Percentiles rank a stretch among this genome's conserved stretches.
These are phyloP conservation scores for Lepiota brunneoincarnata DNA, from an alignment of 768 basidiomycete species.

Conservation along the genomic window DNA sequence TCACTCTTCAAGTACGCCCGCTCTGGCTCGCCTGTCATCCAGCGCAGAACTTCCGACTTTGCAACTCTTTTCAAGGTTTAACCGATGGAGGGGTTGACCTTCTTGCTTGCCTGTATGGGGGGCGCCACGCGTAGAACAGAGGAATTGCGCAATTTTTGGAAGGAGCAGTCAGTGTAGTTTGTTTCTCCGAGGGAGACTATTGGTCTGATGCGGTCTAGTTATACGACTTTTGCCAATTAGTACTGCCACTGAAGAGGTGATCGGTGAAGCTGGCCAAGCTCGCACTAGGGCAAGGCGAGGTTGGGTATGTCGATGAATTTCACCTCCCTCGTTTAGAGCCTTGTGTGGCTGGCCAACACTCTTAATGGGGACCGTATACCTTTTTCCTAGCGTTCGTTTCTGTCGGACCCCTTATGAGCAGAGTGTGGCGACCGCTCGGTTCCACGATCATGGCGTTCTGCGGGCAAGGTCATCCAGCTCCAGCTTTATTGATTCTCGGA, in stretches of 20 bases:
- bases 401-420: background rate
- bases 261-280: slow-evolving; percentile 75
- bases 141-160: slow-evolving; percentile 86
- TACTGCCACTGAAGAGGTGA: slow-evolving; percentile 82
- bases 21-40: slow-evolving; percentile 44
- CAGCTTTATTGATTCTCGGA: background rate
- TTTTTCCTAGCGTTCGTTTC: background rate
- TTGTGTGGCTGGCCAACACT: background rate
- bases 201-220: background rate
- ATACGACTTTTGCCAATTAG: slow-evolving; percentile 42
- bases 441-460: background rate
- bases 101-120: slow-evolving; percentile 85
- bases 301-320: slow-evolving; percentile 62
- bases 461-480: slow-evolving; percentile 1
- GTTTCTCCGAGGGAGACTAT: background rate
- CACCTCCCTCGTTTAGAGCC: background rate
- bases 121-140: slow-evolving; percentile 86
- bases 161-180: slow-evolving; percentile 75
- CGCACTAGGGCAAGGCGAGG: slow-evolving; percentile 83
- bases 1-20: slow-evolving; percentile 73
- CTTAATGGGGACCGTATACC: background rate
- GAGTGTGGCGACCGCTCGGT: background rate
- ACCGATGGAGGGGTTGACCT: slow-evolving; percentile 88
- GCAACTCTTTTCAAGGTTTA: slow-evolving; percentile 95
- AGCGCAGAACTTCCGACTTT: slow-evolving; percentile 72